Evolutionary conservation across 2,329 filamentous ascomycete genomes (phyloP).

Genomic region (Pochonia chlamydosporia): DNA sequence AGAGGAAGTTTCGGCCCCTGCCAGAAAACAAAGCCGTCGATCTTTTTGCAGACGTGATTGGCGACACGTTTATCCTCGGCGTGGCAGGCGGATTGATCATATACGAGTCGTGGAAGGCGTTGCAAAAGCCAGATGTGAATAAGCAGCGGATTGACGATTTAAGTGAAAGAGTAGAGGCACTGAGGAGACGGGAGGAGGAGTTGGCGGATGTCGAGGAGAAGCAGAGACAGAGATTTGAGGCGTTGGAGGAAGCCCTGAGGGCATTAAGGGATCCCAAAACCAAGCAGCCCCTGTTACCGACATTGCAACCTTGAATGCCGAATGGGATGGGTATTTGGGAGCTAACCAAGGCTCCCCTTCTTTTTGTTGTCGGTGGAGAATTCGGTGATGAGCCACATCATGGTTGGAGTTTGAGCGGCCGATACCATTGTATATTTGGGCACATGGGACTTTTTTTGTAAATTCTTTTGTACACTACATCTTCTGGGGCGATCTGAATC

Average conservation of each 20-base stretch:
- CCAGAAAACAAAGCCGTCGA: slow-evolving; percentile 61
- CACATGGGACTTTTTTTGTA: neutral
- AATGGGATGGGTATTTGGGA: no score
- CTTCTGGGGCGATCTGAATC: neutral
- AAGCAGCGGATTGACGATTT: slow-evolving; percentile 48
- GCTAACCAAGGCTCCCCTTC: no score
- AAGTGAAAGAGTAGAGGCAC: slow-evolving; percentile 39
- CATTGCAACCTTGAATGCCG: slow-evolving; percentile 20
- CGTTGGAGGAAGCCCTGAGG: slow-evolving; percentile 48
- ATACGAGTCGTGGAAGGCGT: slow-evolving; percentile 55
- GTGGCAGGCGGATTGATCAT: slow-evolving; percentile 53
- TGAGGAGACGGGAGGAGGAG: slow-evolving; percentile 44
- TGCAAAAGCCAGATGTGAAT: slow-evolving; percentile 55
- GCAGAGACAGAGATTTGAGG: slow-evolving; percentile 40
- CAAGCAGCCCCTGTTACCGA: slow-evolving; percentile 46
- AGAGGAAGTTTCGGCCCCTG: slow-evolving; percentile 55
- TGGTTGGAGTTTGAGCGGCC: neutral
- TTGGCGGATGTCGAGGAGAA: slow-evolving; percentile 39
- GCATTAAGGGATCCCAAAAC: slow-evolving; percentile 50
- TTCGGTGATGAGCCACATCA: no score
- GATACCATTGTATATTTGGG: neutral
- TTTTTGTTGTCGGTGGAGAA: no score
- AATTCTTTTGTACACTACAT: neutral
- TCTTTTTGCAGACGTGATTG: slow-evolving; percentile 60
- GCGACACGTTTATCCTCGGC: slow-evolving; percentile 56